A percentile compares a stretch with the other conserved stretches of the same genome.
These are phyloP conservation scores for Backusella luteola DNA, from an alignment of 192 early-diverging fungal species.

Conservation along the genomic window DNA sequence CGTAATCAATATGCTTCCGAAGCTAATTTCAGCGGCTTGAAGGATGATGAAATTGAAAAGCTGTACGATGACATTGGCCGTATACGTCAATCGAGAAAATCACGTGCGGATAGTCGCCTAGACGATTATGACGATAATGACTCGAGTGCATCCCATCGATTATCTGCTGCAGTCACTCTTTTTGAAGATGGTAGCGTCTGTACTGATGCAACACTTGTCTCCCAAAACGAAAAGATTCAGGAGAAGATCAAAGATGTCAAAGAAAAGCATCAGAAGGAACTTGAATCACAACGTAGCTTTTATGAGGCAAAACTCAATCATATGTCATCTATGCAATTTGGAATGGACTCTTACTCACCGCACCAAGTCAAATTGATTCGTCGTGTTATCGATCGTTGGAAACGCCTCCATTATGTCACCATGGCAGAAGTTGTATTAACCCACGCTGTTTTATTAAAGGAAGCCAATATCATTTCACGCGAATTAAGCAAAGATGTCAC, in stretches of 20 bases:
- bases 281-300: conserved; percentile 50
- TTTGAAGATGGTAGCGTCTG: conserved; percentile 32
- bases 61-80: conserved; percentile 55
- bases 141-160: not conserved
- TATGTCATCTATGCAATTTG: conserved; percentile 34
- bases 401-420: conserved; percentile 49
- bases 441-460: conserved; percentile 73
- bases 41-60: conserved; percentile 55
- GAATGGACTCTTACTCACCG: conserved; percentile 1
- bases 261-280: conserved; percentile 47
- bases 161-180: conserved; percentile 10
- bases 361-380: conserved; percentile 39
- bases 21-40: conserved; percentile 48
- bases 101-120: conserved; percentile 47
- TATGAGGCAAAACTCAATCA: conserved; percentile 51
- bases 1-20: conserved; percentile 42
- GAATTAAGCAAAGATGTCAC: conserved; percentile 77
- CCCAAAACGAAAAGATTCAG: conserved; percentile 30
- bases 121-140: conserved; percentile 23
- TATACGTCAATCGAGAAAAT: conserved; percentile 45
- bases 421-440: conserved; percentile 67
- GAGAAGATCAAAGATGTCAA: conserved; percentile 46
- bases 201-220: conserved; percentile 19
- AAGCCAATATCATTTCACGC: conserved; percentile 84
- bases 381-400: conserved; percentile 47